phyloP scores from a whole-genome alignment of 352 stramenopile genomes.

The Phytopythium vexans region DNA sequence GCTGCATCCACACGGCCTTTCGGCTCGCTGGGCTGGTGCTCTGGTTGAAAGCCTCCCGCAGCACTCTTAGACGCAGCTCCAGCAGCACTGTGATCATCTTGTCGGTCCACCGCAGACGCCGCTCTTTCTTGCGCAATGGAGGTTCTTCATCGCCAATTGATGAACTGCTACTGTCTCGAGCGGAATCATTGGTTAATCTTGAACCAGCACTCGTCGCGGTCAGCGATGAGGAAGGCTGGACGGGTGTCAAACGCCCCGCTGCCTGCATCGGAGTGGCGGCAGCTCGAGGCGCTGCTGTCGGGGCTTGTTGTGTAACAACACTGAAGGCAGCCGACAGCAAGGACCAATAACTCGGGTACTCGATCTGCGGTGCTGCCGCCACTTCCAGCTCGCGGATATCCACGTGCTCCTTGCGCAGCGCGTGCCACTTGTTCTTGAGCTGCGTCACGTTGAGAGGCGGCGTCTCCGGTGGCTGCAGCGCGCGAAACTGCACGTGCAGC shows the following conservation, averaged over 20 bases:
- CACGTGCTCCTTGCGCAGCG: neutral
- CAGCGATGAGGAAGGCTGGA: no score
- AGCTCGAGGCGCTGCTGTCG: no score
- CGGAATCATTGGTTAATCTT: no score
- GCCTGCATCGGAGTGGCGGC: no score
- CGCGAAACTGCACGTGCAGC: neutral
- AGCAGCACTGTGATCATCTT: neutral
- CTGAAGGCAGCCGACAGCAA: neutral
- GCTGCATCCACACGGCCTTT: neutral
- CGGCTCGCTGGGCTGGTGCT: neutral
- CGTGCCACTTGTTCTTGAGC: slow-evolving; percentile 3
- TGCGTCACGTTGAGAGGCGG: neutral
- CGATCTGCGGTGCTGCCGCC: neutral
- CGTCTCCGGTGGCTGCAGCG: neutral
- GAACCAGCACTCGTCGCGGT: no score
- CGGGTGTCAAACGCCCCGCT: no score
- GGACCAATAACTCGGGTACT: neutral
- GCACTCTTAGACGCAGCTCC: neutral
- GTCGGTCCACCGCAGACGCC: neutral
- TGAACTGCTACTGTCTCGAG: no score
- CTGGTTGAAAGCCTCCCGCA: neutral
- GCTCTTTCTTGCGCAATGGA: no score
- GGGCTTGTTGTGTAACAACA: no score
- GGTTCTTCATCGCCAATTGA: no score
- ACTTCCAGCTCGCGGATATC: neutral